These are phyloP conservation scores for Coemansia sp. DNA, from an alignment of 192 early-diverging fungal species.

Conservation along the genomic window DNA sequence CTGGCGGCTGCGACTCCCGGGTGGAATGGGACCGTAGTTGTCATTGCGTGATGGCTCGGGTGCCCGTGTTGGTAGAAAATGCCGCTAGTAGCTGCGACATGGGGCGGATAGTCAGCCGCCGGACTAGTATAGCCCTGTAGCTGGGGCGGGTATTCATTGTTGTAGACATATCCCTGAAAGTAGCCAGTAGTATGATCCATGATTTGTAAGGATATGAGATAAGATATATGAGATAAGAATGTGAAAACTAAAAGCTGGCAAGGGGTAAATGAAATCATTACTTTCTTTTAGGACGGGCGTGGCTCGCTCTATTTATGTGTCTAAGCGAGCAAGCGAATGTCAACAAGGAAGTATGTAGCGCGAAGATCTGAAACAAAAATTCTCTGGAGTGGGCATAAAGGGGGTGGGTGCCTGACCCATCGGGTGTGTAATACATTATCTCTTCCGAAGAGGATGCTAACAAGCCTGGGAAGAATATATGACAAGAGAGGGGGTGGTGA, in stretches of 20 bases:
- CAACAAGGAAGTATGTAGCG: not conserved
- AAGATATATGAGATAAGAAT: not conserved
- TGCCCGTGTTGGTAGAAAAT: not conserved
- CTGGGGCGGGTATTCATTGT: not conserved
- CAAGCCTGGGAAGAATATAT: not conserved
- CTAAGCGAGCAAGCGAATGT: not conserved
- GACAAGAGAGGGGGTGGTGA: constrained; percentile 1
- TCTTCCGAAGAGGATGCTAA: not conserved
- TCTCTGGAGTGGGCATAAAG: not conserved
- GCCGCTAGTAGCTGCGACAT: not conserved
- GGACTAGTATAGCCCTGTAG: not conserved
- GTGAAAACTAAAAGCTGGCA: not conserved
- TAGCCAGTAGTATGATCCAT: not conserved
- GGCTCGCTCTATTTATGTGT: not conserved
- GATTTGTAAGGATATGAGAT: not conserved
- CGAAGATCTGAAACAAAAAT: not conserved
- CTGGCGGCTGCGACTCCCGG: not conserved
- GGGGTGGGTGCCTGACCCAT: not conserved
- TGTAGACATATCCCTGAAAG: not conserved
- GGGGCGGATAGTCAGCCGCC: not conserved
- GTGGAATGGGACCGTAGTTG: not conserved
- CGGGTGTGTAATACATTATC: not conserved
- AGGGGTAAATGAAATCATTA: not conserved
- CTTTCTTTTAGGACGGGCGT: not conserved
- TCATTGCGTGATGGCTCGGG: not conserved